Evolutionary conservation across 2,329 filamentous ascomycete genomes (phyloP).

Genomic region (Ophiostoma sp.): DNA sequence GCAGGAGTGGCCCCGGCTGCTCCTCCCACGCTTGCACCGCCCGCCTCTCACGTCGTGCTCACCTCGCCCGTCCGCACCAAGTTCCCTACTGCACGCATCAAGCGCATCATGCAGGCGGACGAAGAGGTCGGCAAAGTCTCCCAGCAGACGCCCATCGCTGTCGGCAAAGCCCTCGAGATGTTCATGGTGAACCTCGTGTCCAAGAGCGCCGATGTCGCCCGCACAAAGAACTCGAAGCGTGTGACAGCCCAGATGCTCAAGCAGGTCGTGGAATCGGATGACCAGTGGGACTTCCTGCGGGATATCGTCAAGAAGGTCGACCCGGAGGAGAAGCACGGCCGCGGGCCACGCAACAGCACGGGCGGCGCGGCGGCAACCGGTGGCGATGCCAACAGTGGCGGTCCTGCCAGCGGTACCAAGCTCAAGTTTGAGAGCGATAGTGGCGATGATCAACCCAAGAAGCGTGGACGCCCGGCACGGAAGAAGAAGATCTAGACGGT

Average conservation of each 20-base stretch:
- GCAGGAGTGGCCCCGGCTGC: conserved; percentile 15
- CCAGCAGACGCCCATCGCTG: conserved; percentile 93
- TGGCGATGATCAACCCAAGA: conserved; percentile 41
- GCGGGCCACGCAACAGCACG: conserved; percentile 51
- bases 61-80: conserved; percentile 84
- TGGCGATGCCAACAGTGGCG: conserved; percentile 5
- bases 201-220: conserved; percentile 82
- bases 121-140: conserved; percentile 98
- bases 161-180: conserved; percentile 91
- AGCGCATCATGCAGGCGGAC: conserved; percentile 98
- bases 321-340: conserved; percentile 50
- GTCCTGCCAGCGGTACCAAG: conserved; percentile 22
- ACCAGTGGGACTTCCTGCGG: conserved; percentile 89
- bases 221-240: conserved; percentile 79
- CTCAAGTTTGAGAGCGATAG: conserved; percentile 32
- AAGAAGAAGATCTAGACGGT: conserved; percentile 49
- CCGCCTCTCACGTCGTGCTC: conserved; percentile 42
- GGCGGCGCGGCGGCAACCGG: conserved; percentile 45
- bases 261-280: conserved; percentile 80
- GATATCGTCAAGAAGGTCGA: conserved; percentile 88
- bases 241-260: conserved; percentile 91
- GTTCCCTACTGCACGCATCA: conserved; percentile 95
- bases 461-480: conserved; percentile 38
- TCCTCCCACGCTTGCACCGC: neutral
- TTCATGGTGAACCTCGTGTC: conserved; percentile 96